These are phyloP conservation scores for Penicillium robsamsonii DNA, from an alignment of 495 filamentous ascomycete species.

Conservation along the genomic window DNA sequence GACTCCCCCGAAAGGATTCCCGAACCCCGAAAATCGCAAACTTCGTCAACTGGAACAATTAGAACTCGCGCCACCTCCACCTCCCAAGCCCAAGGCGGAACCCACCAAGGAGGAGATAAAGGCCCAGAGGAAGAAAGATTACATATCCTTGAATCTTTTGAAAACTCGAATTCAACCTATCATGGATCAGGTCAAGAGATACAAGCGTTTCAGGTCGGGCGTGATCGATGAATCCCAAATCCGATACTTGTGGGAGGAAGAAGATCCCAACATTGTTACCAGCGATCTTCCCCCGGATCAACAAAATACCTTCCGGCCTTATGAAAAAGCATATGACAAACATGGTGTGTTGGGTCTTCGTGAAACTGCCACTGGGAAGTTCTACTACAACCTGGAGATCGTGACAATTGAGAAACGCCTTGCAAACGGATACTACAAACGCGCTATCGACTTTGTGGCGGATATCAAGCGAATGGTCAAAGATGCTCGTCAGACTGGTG, in stretches of 20 bases:
- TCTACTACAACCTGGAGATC: constrained; percentile 93
- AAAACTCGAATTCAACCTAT: constrained; percentile 86
- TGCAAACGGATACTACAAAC: constrained; percentile 91
- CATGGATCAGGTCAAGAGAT: constrained; percentile 91
- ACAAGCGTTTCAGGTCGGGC: constrained; percentile 78
- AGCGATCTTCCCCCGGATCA: constrained; percentile 67
- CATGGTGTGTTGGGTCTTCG: constrained; percentile 69
- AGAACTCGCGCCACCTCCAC: constrained; percentile 68
- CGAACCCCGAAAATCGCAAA: constrained; percentile 79
- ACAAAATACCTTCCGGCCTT: constrained; percentile 61
- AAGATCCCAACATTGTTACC: constrained; percentile 74
- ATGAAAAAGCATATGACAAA: constrained; percentile 68
- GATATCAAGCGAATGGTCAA: constrained; percentile 81
- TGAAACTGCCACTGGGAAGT: constrained; percentile 69
- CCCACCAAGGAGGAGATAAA: constrained; percentile 73
- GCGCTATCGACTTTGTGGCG: constrained; percentile 78
- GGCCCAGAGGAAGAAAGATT: constrained; percentile 75
- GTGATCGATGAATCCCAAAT: constrained; percentile 71
- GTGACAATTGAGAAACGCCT: constrained; percentile 90
- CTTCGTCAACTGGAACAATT: constrained; percentile 76
- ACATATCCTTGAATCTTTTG: constrained; percentile 73
- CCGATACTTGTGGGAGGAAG: constrained; percentile 76
- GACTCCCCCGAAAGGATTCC: constrained; percentile 79
- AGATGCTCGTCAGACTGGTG: constrained; percentile 73
- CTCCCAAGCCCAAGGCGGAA: constrained; percentile 52